Evolutionary conservation across 2,329 filamentous ascomycete species (phyloP), one percentile per base, ranked within the genome.

Genomic region (Triangularia verruculosa): DNA sequence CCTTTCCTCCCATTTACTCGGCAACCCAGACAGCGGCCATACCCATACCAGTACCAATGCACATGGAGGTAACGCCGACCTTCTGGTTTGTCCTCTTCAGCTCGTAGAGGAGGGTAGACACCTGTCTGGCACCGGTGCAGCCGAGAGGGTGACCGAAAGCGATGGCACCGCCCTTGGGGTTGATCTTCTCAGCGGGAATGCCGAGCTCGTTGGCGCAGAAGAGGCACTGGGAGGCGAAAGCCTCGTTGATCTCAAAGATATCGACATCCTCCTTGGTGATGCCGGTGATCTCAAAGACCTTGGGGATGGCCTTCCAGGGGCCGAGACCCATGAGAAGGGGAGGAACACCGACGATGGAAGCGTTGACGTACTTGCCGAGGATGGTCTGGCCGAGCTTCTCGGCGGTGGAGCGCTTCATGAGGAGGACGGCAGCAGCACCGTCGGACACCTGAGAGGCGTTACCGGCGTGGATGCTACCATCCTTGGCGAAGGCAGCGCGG

Each of bases 201-300:
- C 89, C 89, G 22, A 99, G 86, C 82, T 97, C 89, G 73, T 95
- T 91, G 67, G 91, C 87, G 78, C 93, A 97, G 90, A 91, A 98
- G 69, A 98, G 78, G 78, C 92, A 97, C 84, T 98, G 94, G 68
- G 87, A 91, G 30, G 95, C 95, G 77, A 99, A 99, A 1, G 95
- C 95, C 85, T 99, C 95, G 82, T 99, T 99, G 84, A 99, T 97
- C 86, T 99, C 95, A 74, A 86, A 98, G 74, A 98, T 94, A 76
- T 98, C 95, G 28, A 99, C 92, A 70, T 98, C 94, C 63, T 96
- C 89, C 78, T 89, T 92, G 75, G 82, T 83, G 71, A 99, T 87
- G 65, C 93, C 93, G 0, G 93, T 91, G 77, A 95, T 93, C 75
- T 91, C 85, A 62, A 97, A 88, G 3, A 92, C 93, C 75, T 93